Base-by-base conservation (phyloP, 371 early-diverging fungal genomes). In the Syncephalastrum racemosum region DNA sequence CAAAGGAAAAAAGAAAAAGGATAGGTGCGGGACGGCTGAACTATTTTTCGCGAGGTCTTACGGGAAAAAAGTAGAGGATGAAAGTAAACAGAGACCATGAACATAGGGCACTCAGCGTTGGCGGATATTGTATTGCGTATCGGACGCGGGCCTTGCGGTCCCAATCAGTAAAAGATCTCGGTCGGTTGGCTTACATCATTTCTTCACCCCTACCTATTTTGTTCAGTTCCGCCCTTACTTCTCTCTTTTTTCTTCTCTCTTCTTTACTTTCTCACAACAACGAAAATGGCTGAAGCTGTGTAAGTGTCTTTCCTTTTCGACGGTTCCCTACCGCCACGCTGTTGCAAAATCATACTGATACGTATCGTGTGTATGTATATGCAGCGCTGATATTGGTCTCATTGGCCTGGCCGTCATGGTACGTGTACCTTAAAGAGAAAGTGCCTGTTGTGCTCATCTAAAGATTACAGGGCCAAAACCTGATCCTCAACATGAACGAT, bases 321-420 rank as follows among this genome's bases (percentile, higher is more conserved):
- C 25, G n/a, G n/a, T 41, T 36, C 19, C 19, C 15, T 16, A 15
- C 22, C 23, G 1, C 14, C n/a, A 6, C 12, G 13, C 14, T 18
- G 22, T 12, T 0, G 6, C 41, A 40, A 25, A 10, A 8, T 22
- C 42, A 51, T 43, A 20, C 52, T 52, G 19, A 42, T 23, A 16
- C 53, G 27, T 15, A 18, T 51, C 13, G 19, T 4, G 19, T 20
- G 18, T 22, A 18, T 53, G 22, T 41, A 3, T 54, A 42, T 36
- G 13, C 25, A 93, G 93, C 79, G 97, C 94, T 84, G 98, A 99
- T 79, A 93, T 99, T 69, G 99, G 99, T 75, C 90, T 99, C 66
- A 97, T 99, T 73, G 99, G 99, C 71, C 84, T 99, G 77, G 99
- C 99, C 75, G 98, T 98, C 69, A 99, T 99, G 99, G 96, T 96